Evolutionary conservation across 1,139 yeast genomes (phyloP).

Genomic region (Geotrichum histeridarum): DNA sequence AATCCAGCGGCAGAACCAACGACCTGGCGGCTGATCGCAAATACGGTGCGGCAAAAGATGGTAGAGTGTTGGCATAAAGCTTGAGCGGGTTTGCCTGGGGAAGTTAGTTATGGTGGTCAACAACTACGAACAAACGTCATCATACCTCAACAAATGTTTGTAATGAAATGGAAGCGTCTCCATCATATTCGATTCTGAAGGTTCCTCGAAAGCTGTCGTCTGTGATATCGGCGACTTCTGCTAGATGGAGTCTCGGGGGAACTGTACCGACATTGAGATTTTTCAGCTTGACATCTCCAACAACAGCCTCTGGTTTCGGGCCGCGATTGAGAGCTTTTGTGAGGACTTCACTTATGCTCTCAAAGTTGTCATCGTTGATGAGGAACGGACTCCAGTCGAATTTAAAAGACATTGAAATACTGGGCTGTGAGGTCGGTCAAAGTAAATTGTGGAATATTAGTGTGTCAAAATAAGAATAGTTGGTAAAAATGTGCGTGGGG

Average conservation of each 20-base stretch:
- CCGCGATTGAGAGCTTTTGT: conserved; percentile 67
- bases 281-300: conserved; percentile 63
- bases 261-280: conserved; percentile 68
- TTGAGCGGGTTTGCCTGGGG: conserved; percentile 56
- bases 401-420: conserved; percentile 60
- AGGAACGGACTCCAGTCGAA: conserved; percentile 66
- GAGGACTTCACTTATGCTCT: conserved; percentile 61
- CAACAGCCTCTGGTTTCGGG: conserved; percentile 68
- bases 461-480: not conserved
- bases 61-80: conserved; percentile 46
- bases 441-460: not conserved
- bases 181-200: conserved; percentile 63
- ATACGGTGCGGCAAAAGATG: conserved; percentile 51
- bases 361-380: conserved; percentile 53
- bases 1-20: conserved; percentile 61
- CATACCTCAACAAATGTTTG: conserved; percentile 61
- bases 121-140: not conserved
- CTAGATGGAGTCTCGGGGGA: conserved; percentile 64
- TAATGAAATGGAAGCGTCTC: conserved; percentile 64
- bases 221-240: conserved; percentile 70
- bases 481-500: not conserved
- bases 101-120: not conserved
- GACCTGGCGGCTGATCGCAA: conserved; percentile 49
- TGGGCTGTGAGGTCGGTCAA: not conserved
- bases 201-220: conserved; percentile 67